phyloP scores from a whole-genome alignment of 108 stramenopile genomes.

The Poteriospumella lacustris region DNA sequence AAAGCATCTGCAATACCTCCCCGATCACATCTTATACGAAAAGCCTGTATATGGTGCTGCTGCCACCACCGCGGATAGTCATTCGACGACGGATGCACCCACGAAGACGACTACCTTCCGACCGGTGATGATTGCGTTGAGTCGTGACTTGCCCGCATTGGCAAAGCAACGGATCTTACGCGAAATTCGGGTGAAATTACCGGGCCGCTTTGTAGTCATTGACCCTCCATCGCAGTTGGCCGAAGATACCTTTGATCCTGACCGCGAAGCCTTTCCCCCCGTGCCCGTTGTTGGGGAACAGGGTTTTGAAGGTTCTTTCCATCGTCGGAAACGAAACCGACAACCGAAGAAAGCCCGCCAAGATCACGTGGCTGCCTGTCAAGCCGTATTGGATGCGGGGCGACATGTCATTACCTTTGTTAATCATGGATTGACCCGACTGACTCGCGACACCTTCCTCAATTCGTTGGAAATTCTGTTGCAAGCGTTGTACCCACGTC shows the following conservation, averaged over 20 bases:
- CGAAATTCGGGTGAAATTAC: too few species aligned
- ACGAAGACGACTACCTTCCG: background rate
- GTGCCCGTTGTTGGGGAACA: background rate
- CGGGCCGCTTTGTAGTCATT: too few species aligned
- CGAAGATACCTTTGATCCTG: too few species aligned
- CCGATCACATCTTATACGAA: constrained; percentile 12
- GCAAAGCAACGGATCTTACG: too few species aligned
- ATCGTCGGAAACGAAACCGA: too few species aligned
- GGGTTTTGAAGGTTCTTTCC: background rate
- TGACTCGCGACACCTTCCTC: background rate
- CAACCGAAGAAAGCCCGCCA: background rate
- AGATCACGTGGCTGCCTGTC: background rate
- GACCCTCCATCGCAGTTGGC: too few species aligned
- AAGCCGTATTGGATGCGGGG: background rate
- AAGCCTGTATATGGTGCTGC: background rate
- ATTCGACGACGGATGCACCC: background rate
- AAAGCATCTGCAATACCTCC: background rate
- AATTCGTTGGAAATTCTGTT: background rate
- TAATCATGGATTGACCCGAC: constrained; percentile 16
- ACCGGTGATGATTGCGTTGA: background rate
- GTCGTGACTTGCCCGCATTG: too few species aligned
- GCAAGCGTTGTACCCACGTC: background rate
- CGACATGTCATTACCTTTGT: background rate
- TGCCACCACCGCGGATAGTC: too few species aligned
- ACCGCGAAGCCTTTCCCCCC: background rate